A percentile compares a stretch with the other conserved stretches of the same genome.
Conservation (phyloP, 306 rosid genomes). For the Quercus robur region DNA sequence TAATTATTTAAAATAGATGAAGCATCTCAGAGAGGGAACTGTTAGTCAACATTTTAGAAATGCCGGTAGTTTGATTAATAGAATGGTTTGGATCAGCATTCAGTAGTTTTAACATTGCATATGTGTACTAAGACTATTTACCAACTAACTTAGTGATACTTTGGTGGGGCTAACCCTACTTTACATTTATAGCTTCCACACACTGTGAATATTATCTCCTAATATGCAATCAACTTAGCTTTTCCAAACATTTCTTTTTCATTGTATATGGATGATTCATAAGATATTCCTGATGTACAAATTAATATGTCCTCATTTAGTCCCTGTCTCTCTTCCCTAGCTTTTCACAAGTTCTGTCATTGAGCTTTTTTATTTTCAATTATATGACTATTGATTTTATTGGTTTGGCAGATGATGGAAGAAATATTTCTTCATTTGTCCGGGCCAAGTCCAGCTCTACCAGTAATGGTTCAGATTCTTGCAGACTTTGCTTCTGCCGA, state of each 20-base stretch:
- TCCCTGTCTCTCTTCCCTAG: neutral
- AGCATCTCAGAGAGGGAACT: neutral
- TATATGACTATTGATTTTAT: conserved; percentile 16
- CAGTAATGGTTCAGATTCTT: conserved; percentile 90
- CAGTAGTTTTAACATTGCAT: neutral
- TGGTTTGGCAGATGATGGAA: conserved; percentile 87
- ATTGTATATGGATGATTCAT: neutral
- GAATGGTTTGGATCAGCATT: neutral
- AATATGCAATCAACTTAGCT: neutral
- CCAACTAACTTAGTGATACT: too few relatives aligned
- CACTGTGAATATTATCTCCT: neutral
- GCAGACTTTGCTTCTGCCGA: conserved; percentile 88
- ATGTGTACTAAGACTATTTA: neutral
- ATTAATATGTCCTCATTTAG: neutral
- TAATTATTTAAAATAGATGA: neutral
- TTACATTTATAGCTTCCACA: neutral
- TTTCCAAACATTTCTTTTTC: too few relatives aligned
- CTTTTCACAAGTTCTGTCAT: neutral
- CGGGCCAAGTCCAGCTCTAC: conserved; percentile 75
- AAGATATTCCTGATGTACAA: neutral
- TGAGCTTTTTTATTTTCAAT: neutral
- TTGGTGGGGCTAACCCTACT: neutral
- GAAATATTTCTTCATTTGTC: conserved; percentile 86
- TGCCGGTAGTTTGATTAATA: neutral
- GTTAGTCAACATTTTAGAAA: neutral